These are phyloP conservation scores for Huntiella abstrusa DNA, from an alignment of 2,329 filamentous ascomycete genomes.

Conservation along the genomic window DNA sequence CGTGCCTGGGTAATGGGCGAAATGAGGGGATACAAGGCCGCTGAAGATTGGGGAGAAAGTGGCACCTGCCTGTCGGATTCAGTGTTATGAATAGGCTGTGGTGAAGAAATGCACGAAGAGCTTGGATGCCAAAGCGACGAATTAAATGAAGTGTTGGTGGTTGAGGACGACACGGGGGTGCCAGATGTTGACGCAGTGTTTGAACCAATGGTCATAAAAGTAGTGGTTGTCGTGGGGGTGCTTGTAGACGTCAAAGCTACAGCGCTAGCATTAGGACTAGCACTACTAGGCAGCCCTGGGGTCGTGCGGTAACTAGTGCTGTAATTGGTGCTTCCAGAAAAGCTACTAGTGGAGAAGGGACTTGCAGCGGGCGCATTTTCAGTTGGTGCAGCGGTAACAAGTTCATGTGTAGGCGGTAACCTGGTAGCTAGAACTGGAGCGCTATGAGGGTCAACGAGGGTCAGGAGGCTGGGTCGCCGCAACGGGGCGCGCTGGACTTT, in stretches of 20 bases:
- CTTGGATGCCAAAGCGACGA: constrained; percentile 9
- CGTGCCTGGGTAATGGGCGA: constrained; percentile 8
- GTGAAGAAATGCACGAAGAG: neutral
- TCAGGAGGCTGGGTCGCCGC: constrained; percentile 9
- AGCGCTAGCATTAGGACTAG: neutral
- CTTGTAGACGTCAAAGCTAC: constrained; percentile 11
- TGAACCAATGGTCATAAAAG: neutral
- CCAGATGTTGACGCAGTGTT: constrained; percentile 1
- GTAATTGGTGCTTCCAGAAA: constrained; percentile 10
- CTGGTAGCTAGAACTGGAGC: constrained; percentile 19
- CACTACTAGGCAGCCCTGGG: constrained; percentile 12
- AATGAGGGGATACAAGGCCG: constrained; percentile 14
- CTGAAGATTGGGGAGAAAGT: constrained; percentile 31
- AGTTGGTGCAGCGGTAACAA: constrained; percentile 18
- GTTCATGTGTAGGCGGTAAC: constrained; percentile 17
- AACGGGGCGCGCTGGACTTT: constrained; percentile 14
- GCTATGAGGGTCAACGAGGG: no score
- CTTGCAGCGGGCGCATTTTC: neutral
- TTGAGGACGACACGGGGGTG: neutral
- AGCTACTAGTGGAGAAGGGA: neutral
- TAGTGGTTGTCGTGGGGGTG: neutral
- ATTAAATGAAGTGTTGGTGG: constrained; percentile 12
- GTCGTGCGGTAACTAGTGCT: constrained; percentile 13
- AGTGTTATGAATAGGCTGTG: constrained; percentile 23
- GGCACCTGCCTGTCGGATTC: constrained; percentile 33